These are phyloP conservation scores for Tolypocladium tundrense DNA, from an alignment of 2,329 filamentous ascomycete species.

Conservation along the genomic window DNA sequence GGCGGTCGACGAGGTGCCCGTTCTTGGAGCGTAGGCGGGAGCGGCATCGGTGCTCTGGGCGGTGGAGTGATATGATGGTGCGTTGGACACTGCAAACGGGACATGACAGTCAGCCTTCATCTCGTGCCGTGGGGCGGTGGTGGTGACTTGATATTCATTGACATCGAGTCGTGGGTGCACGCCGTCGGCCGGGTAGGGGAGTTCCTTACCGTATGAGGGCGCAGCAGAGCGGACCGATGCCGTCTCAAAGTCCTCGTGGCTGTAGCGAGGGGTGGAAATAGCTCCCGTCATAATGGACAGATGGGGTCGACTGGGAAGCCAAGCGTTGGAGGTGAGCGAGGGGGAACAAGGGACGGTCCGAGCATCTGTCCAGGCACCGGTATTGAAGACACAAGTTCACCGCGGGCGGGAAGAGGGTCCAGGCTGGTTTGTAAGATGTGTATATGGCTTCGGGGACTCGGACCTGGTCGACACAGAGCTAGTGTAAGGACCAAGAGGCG, in stretches of 20 bases:
- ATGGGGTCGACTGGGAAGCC: neutral
- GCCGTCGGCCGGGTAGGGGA: neutral
- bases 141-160: too few species aligned
- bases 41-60: constrained; percentile 34
- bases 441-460: neutral
- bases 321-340: constrained; percentile 6
- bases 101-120: neutral
- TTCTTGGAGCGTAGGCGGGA: constrained; percentile 40
- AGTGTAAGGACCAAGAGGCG: neutral
- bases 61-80: constrained; percentile 53
- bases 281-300: constrained; percentile 19
- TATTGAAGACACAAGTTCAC: too few species aligned
- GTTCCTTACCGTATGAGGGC: constrained; percentile 53
- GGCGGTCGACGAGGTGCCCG: constrained; percentile 4
- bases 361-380: constrained; percentile 1
- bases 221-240: constrained; percentile 56
- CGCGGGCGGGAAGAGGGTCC: neutral
- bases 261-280: constrained; percentile 22
- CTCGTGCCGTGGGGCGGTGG: neutral
- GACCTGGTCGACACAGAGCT: neutral
- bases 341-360: constrained; percentile 4
- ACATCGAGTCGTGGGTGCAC: neutral
- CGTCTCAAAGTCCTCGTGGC: constrained; percentile 52
- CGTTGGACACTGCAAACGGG: constrained; percentile 44
- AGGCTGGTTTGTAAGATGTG: neutral